Percentiles rank a stretch among this genome's conserved stretches.
phyloP scores from a whole-genome alignment of 495 filamentous ascomycete species.

The Penicillium tannophilum region DNA sequence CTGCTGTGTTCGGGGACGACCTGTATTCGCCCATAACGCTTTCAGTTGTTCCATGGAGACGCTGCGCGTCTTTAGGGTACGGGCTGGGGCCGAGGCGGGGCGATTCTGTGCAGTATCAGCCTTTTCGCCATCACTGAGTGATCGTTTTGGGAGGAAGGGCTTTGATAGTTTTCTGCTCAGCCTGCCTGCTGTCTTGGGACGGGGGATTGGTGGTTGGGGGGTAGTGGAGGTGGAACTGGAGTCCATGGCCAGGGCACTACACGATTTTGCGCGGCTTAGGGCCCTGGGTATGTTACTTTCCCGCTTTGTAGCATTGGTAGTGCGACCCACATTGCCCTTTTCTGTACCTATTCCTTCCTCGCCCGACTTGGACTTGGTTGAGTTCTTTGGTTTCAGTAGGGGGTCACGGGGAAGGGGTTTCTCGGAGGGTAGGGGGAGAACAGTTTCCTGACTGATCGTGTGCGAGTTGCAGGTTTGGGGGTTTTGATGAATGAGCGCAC shows the following conservation, averaged over 20 bases:
- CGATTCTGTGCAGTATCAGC: slow-evolving; percentile 15
- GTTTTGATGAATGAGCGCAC: slow-evolving; percentile 26
- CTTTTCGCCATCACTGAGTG: slow-evolving; percentile 22
- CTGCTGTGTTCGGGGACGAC: slow-evolving; percentile 24
- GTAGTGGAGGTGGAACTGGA: slow-evolving; percentile 8
- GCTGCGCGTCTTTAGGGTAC: slow-evolving; percentile 29
- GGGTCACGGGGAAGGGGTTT: slow-evolving; percentile 45
- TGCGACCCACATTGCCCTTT: slow-evolving; percentile 21
- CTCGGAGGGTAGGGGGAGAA: slow-evolving; percentile 15
- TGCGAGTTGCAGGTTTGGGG: slow-evolving; percentile 15
- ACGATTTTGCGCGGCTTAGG: slow-evolving; percentile 28
- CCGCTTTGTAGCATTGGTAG: slow-evolving; percentile 6
- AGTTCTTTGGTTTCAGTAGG: slow-evolving; percentile 12
- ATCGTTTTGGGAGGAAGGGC: slow-evolving; percentile 30
- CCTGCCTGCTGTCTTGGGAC: slow-evolving; percentile 26
- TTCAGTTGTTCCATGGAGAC: slow-evolving; percentile 35
- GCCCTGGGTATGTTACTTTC: slow-evolving; percentile 13
- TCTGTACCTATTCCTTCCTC: slow-evolving; percentile 16
- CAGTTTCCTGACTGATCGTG: slow-evolving; percentile 26
- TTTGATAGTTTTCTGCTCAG: slow-evolving; percentile 35
- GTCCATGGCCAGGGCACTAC: slow-evolving; percentile 25
- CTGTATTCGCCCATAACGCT: slow-evolving; percentile 18
- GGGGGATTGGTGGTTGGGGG: slow-evolving; percentile 15
- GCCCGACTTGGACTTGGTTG: slow-evolving; percentile 10
- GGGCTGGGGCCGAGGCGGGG: slow-evolving; percentile 35